Evolutionary conservation across 345 rosid species (phyloP), one percentile per base, ranked within the genome.

Genomic region (Heritiera fomes): DNA sequence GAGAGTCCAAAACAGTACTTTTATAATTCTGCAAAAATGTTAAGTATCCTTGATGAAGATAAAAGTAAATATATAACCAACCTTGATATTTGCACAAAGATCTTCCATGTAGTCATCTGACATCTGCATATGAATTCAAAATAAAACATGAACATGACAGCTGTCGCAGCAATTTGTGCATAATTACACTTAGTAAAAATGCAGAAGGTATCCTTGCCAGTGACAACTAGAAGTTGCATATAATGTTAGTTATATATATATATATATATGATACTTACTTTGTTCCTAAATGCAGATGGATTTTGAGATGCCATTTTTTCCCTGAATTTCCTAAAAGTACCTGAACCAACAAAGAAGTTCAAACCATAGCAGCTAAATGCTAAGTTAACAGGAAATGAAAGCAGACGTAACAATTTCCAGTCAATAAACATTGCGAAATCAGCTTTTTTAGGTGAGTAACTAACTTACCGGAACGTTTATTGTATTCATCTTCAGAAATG

Each of bases 401-500:
- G 40, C 4, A 61, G 38, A 61, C 17, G 28, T 10, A 11, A 11
- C 17, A 23, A 61, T 62, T 30, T 62, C 18, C 30, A 12, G 66
- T 62, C 7, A 62, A 62, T 30, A 62, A 47, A 62, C 41, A 62
- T 30, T 30, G n/a, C 0, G 5, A 32, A 30, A 63, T 12, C 38
- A 32, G 40, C 18, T 11, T 62, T 62, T 32, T 2, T 8, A 1
- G 66, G 18, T 30, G 30, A 30, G 0, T 17, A 55, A 56, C 20
- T 17, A 53, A 53, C 28, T 7, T 79, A 92, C 98, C 91, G 67
- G 83, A 86, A 13, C 86, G 96, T 78, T 95, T 93, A 17, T 82
- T 84, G 77, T 92, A 95, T 38, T 89, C 94, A 70, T 93, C 97
- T 28, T 95, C 99, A 49, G 98, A 93, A 38, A 95, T 95, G 0